Evolutionary conservation across 768 basidiomycete genomes (phyloP).

Genomic region (Pleurotus eryngii): DNA sequence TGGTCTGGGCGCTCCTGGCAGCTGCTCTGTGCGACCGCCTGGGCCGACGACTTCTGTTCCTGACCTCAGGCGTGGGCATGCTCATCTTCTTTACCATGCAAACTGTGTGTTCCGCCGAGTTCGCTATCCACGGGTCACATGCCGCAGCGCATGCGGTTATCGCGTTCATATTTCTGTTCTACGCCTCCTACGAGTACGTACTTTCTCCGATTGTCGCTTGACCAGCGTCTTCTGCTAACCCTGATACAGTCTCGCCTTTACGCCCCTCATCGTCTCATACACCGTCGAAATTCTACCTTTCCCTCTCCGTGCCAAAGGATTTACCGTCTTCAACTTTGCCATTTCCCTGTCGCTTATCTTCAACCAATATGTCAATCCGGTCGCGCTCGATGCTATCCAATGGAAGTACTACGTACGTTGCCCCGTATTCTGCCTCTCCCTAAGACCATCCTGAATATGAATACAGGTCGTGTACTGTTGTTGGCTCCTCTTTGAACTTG

Average conservation of each 20-base stretch:
- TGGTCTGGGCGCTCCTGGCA: slow-evolving; percentile 45
- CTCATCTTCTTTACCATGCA: slow-evolving; percentile 44
- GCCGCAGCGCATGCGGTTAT: slow-evolving; percentile 50
- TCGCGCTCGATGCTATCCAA: slow-evolving; percentile 32
- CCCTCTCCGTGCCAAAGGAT: slow-evolving; percentile 68
- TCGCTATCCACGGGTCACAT: slow-evolving; percentile 11
- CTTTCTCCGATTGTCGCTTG: too few species aligned
- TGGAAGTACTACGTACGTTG: slow-evolving; percentile 54
- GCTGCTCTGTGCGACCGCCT: slow-evolving; percentile 45
- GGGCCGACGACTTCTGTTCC: slow-evolving; percentile 49
- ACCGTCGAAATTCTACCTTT: slow-evolving; percentile 69
- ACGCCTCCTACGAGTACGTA: slow-evolving; percentile 49
- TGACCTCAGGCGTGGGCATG: slow-evolving; percentile 41
- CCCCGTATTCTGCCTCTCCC: neutral
- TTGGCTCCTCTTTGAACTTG: slow-evolving; percentile 41
- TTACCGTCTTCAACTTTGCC: slow-evolving; percentile 60
- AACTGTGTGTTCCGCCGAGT: slow-evolving; percentile 39
- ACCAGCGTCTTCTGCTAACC: too few species aligned
- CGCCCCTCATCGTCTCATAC: slow-evolving; percentile 63
- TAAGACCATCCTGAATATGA: too few species aligned
- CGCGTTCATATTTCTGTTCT: slow-evolving; percentile 59
- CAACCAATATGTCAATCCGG: slow-evolving; percentile 63
- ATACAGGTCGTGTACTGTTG: slow-evolving; percentile 38
- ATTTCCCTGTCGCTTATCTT: slow-evolving; percentile 65
- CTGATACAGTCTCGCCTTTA: slow-evolving; percentile 46